Evolutionary conservation across 768 basidiomycete genomes (phyloP), one percentile per base, ranked within the genome.

Genomic region (Chalciporus sphaerocephalus): DNA sequence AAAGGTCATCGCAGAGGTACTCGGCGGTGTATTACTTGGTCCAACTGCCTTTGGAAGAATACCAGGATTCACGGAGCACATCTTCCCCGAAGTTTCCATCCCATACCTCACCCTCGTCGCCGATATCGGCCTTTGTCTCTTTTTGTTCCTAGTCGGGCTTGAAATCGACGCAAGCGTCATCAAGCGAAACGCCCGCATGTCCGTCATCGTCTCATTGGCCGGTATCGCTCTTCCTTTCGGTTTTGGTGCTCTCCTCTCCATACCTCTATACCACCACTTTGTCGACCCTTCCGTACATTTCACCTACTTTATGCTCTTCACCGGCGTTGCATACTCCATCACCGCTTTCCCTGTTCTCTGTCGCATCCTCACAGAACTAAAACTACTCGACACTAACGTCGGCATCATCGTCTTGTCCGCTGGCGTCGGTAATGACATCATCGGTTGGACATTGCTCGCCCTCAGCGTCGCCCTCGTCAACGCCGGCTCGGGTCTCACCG

Each of bases 371-470:
- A 87, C 87, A 2, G 93, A 96, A 60, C 79, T 95, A 44, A 92
- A 93, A 65, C 72, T 99, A 2, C 74, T 98, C 50, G 87, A 93
- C 48, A 96, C 92, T 0, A 84, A 82, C 0, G 91, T 99, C 28
- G 96, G 94, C 5, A 84, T 96, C 48, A 83, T 96, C 20, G 93
- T 93, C 1, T 78, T 99, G 17, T 89, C 89, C 2, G 92, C 94
- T 0, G 95, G 94, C 9, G 90, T 98, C 3, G 91, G 85, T 6
- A 87, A 89, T 58, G 88, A 90, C 63, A 85, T 92, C 50, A 71
- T 90, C 38, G 90, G 87, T 3, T 96, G 94, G 95, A 78, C 78
- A 0, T 71, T 97, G 1, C 76, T 98, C 11, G 94, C 95, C 0
- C 73, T 99, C 18, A 89, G 86, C 37, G 86, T 98, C 6, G 93